Conservation (phyloP, 2,329 filamentous ascomycete species). For the Alternaria consortialis region DNA sequence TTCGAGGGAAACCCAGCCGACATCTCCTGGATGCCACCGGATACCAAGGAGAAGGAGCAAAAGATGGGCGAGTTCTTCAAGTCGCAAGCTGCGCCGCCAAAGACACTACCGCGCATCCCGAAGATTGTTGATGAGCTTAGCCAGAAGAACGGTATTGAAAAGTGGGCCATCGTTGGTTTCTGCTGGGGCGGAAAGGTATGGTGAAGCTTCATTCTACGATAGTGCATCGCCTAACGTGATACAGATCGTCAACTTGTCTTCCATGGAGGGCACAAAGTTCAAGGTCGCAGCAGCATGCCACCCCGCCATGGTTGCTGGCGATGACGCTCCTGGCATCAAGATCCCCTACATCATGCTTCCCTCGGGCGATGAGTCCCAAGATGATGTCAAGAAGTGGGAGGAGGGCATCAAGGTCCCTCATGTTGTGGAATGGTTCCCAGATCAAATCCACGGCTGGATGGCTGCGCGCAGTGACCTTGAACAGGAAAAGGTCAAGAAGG, state of each 20-base stretch:
- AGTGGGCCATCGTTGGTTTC: slow-evolving; percentile 68
- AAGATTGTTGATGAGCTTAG: slow-evolving; percentile 64
- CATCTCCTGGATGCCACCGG: slow-evolving; percentile 68
- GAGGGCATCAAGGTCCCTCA: slow-evolving; percentile 58
- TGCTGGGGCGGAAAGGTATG: slow-evolving; percentile 66
- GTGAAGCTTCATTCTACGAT: slow-evolving; percentile 15
- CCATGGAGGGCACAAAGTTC: slow-evolving; percentile 62
- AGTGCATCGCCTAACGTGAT: not conserved
- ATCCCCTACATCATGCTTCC: slow-evolving; percentile 68
- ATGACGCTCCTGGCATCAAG: slow-evolving; percentile 64
- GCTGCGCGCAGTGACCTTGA: slow-evolving; percentile 57
- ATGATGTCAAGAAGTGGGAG: slow-evolving; percentile 61
- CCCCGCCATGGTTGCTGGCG: slow-evolving; percentile 68
- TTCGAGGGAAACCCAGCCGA: slow-evolving; percentile 78
- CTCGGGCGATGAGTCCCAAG: slow-evolving; percentile 64
- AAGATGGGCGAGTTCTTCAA: slow-evolving; percentile 69
- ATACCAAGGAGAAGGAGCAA: slow-evolving; percentile 67
- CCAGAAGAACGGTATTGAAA: slow-evolving; percentile 58
- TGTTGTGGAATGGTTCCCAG: slow-evolving; percentile 59
- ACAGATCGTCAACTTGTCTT: slow-evolving; percentile 66
- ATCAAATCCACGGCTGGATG: slow-evolving; percentile 59
- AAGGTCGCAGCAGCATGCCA: slow-evolving; percentile 66
- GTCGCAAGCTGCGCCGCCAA: slow-evolving; percentile 65
- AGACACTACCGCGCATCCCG: slow-evolving; percentile 64
- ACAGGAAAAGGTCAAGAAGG: slow-evolving; percentile 58